phyloP scores from a whole-genome alignment of 2,329 filamentous ascomycete genomes.

The Penicillium freii region DNA sequence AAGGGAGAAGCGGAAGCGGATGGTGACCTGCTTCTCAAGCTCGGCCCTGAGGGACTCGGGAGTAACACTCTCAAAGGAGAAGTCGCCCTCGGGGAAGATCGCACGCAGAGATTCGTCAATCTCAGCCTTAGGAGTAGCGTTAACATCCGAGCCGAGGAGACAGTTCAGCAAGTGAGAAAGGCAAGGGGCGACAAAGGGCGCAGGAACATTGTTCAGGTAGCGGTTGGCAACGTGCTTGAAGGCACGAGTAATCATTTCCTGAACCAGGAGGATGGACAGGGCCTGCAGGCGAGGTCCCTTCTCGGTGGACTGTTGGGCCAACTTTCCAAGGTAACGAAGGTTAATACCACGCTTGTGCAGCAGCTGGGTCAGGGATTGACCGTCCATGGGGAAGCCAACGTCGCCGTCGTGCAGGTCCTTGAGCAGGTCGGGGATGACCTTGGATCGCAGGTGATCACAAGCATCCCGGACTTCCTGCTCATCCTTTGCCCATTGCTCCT shows the following conservation, averaged over 20 bases:
- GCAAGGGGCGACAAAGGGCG: slow-evolving; percentile 75
- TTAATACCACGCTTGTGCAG: slow-evolving; percentile 98
- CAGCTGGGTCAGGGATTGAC: slow-evolving; percentile 81
- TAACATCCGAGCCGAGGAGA: slow-evolving; percentile 73
- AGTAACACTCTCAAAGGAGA: slow-evolving; percentile 75
- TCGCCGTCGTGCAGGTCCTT: slow-evolving; percentile 88
- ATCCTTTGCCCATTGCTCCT: slow-evolving; percentile 75
- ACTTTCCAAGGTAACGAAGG: slow-evolving; percentile 85
- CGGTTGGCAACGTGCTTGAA: slow-evolving; percentile 89
- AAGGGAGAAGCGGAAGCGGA: slow-evolving; percentile 75
- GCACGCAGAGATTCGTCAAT: slow-evolving; percentile 70
- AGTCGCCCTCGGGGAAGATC: slow-evolving; percentile 78
- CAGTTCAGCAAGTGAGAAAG: slow-evolving; percentile 91
- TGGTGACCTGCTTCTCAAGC: slow-evolving; percentile 68
- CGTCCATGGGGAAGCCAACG: slow-evolving; percentile 97
- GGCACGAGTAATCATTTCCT: slow-evolving; percentile 91
- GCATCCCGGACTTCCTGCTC: slow-evolving; percentile 85
- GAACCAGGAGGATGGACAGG: slow-evolving; percentile 71
- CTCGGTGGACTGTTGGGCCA: slow-evolving; percentile 67
- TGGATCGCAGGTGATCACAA: slow-evolving; percentile 71
- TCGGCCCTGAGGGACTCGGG: slow-evolving; percentile 68
- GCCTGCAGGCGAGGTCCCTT: slow-evolving; percentile 72
- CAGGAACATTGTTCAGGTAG: slow-evolving; percentile 75
- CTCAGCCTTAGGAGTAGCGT: slow-evolving; percentile 73
- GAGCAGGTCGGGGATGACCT: slow-evolving; percentile 79